Base-by-base conservation (phyloP, 176 grass and related monocot genomes). In the Pontederia paniculata region DNA sequence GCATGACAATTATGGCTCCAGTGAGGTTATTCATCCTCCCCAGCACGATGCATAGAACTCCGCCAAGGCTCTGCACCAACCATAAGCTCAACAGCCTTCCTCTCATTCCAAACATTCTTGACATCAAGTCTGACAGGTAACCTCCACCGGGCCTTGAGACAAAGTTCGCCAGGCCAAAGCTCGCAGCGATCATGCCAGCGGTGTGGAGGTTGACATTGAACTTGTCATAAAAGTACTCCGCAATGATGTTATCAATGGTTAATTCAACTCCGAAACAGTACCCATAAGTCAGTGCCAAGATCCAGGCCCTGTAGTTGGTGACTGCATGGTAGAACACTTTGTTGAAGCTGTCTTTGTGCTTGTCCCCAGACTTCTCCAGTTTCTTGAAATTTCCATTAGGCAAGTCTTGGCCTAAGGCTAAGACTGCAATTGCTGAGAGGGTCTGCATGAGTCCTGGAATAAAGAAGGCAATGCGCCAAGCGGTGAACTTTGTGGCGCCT, bases 201-300 rank as follows among this genome's bases (percentile, higher is more conserved):
- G 59, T 83, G 16, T 23, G 46, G 48, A 96, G 76, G 50, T 86
- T 89, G 17, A 96, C 85, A 19, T 57, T 21, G 63, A 96, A 96
- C 18, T 79, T 83, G 76, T 96, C 90, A 54, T 76, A 96, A 70
- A 96, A 89, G 70, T 95, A 95, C 67, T 95, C 85, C 22, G 85
- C 85, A 5, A 95, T 66, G 70, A 95, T 89, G 79, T 95, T 95
- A 76, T 95, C 85, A 21, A 95, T 70, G 56, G 90, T 76, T 19
- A 95, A 77, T 73, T 95, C 90, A 17, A 89, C 82, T 42, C 90
- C 90, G 44, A 95, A 95, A 79, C 76, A 81, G 69, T 95, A 95
- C 51, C 90, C 90, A 47, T 95, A 95, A 14, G 90, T 89, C 54
- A 89, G 70, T 17, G 85, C 82, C 42, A 86, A 67, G 53, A 89